A percentile compares a stretch with the other conserved stretches of the same genome.
Conservation (phyloP, 768 basidiomycete species). For the Hygrocybe punicea region DNA sequence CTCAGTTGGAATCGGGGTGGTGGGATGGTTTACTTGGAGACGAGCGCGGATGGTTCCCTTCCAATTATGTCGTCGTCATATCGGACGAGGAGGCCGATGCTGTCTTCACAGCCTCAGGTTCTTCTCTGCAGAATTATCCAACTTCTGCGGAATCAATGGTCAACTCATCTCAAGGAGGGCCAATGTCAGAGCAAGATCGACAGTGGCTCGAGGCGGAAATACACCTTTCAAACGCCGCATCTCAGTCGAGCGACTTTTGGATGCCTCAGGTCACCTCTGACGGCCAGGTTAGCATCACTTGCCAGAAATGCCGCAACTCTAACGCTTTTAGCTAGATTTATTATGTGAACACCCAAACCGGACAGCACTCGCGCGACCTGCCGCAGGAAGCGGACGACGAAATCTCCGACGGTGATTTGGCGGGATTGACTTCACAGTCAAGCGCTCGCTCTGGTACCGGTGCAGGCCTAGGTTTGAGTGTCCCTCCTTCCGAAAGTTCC, state of each 20-base stretch:
- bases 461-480: conserved; percentile 48
- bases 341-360: conserved; percentile 89
- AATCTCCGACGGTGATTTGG: conserved; percentile 58
- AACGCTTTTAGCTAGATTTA: conserved; percentile 62
- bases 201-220: conserved; percentile 55
- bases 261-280: conserved; percentile 79
- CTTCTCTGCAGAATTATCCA: conserved; percentile 36
- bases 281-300: conserved; percentile 65
- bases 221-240: conserved; percentile 29
- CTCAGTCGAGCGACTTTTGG: conserved; percentile 78
- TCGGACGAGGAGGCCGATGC: conserved; percentile 78
- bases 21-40: conserved; percentile 94
- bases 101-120: conserved; percentile 52
- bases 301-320: conserved; percentile 1
- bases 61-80: conserved; percentile 85
- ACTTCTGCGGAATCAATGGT: conserved; percentile 49
- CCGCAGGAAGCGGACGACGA: conserved; percentile 71
- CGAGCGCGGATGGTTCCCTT: conserved; percentile 95
- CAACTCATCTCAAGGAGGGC: conserved; percentile 36
- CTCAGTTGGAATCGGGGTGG: conserved; percentile 91
- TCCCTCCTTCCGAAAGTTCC: conserved; percentile 35
- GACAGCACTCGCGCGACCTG: conserved; percentile 78
- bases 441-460: conserved; percentile 55
- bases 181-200: conserved; percentile 45
- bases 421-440: conserved; percentile 54